Evolutionary conservation across 495 filamentous ascomycete genomes (phyloP), one percentile per base, ranked within the genome.

Genomic region (Trichocladium antarcticum): DNA sequence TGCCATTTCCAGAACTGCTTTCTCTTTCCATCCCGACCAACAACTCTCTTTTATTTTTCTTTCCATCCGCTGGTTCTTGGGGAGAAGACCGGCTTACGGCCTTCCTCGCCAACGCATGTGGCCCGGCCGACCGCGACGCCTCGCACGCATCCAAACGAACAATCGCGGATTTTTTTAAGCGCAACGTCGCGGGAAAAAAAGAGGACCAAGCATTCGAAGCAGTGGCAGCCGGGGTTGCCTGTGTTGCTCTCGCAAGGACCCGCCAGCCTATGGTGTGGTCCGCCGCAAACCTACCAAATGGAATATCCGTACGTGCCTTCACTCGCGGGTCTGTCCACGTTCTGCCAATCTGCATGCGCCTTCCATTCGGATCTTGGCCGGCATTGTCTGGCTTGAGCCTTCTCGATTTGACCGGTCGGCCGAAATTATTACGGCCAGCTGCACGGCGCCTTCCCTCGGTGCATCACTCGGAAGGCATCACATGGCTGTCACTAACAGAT

Each of bases 181-280:
- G n/a, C n/a, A n/a, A n/a, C n/a, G n/a, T n/a, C n/a, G n/a, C n/a
- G n/a, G n/a, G n/a, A n/a, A n/a, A n/a, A n/a, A n/a, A n/a, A n/a
- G n/a, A n/a, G n/a, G n/a, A n/a, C n/a, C 24, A 11, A 15, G 6
- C 24, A 31, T 1, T 16, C n/a, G 34, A 7, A 20, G 35, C n/a
- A 38, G 24, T 21, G 15, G 50, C 22, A 40, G 36, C 56, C 27
- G 38, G 37, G 37, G 27, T 32, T 22, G 21, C 29, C 22, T 41
- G 22, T 31, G 22, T 46, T 51, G 38, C 47, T 20, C 43, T 41
- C 50, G 22, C 45, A 20, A 60, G 61, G 61, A 56, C 61, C 61
- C 59, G 61, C 61, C 61, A 58, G 55, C 21, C 47, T 49, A 50
- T 58, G 61, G 61, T 57, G 59, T 54, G 61, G 61, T 60, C 59